Conservation (phyloP, 2,329 filamentous ascomycete species). For the Colletotrichum zoysiae region DNA sequence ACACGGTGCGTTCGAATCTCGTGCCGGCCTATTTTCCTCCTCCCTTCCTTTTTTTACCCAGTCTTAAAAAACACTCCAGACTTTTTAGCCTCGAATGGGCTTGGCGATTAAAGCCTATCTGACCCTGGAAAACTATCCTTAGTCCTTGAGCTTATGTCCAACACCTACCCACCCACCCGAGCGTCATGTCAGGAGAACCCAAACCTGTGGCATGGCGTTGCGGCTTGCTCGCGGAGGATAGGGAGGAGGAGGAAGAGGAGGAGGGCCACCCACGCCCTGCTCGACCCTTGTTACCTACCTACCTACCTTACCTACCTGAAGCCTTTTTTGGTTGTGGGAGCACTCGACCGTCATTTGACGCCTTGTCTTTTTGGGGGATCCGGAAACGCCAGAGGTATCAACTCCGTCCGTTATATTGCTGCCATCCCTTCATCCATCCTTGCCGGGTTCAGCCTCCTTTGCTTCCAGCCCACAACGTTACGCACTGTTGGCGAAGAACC, state of each 20-base stretch:
- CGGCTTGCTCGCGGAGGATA: not conserved
- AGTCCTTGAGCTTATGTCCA: not conserved
- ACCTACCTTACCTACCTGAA: not conserved
- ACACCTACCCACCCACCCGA: not conserved
- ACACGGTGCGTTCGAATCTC: not conserved
- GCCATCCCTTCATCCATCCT: not conserved
- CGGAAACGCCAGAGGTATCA: not conserved
- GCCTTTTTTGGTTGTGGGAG: not conserved
- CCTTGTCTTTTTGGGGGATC: not conserved
- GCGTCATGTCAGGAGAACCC: not conserved
- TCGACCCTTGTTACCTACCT: not conserved
- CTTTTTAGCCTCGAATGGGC: not conserved
- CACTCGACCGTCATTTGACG: not conserved
- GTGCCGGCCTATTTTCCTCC: not conserved
- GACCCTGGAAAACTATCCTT: not conserved
- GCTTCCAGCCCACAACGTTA: conserved; percentile 44
- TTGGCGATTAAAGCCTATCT: not conserved
- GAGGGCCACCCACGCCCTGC: not conserved
- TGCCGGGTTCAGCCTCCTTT: not conserved
- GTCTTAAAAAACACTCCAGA: not conserved
- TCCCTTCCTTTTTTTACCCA: not conserved
- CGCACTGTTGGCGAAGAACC: conserved; percentile 60
- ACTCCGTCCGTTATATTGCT: not conserved
- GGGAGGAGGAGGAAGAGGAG: not conserved
- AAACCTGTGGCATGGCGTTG: not conserved